A percentile compares a stretch with the other conserved stretches of the same genome.
Evolutionary conservation across 805 yeast genomes (phyloP).

Genomic region (Myxozyma neotropica): DNA sequence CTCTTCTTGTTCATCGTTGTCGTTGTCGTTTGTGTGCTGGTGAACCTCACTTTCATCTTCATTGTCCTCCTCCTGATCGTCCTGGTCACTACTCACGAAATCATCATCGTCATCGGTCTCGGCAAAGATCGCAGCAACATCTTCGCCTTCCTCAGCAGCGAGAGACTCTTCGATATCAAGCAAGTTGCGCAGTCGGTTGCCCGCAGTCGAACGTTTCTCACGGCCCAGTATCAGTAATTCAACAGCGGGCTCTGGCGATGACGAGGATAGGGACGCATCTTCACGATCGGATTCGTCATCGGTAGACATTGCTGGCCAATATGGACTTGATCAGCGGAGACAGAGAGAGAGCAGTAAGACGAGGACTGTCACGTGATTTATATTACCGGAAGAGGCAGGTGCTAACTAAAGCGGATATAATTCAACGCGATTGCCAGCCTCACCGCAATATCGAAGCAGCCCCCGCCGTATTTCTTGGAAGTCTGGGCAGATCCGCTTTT

Average conservation of each 20-base stretch:
- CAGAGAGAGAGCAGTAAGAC: too few species aligned
- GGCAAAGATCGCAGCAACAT: conserved; percentile 48
- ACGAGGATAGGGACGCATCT: conserved; percentile 5
- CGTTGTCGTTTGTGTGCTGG: neutral
- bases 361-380: too few species aligned
- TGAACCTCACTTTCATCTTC: conserved; percentile 32
- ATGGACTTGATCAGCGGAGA: too few species aligned
- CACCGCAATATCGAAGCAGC: too few species aligned
- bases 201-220: conserved; percentile 83
- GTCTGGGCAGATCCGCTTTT: too few species aligned
- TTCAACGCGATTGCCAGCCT: too few species aligned
- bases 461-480: too few species aligned
- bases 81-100: conserved; percentile 40
- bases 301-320: neutral
- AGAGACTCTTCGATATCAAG: conserved; percentile 69
- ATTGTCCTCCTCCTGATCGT: conserved; percentile 32
- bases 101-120: conserved; percentile 51
- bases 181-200: conserved; percentile 73
- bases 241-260: conserved; percentile 15
- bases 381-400: too few species aligned
- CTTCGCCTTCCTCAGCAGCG: conserved; percentile 65
- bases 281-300: conserved; percentile 2
- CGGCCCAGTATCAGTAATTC: conserved; percentile 74
- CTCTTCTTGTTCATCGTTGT: conserved; percentile 1
- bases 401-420: too few species aligned